Base-by-base conservation (phyloP, 768 basidiomycete genomes). In the Lactarius vividus region DNA sequence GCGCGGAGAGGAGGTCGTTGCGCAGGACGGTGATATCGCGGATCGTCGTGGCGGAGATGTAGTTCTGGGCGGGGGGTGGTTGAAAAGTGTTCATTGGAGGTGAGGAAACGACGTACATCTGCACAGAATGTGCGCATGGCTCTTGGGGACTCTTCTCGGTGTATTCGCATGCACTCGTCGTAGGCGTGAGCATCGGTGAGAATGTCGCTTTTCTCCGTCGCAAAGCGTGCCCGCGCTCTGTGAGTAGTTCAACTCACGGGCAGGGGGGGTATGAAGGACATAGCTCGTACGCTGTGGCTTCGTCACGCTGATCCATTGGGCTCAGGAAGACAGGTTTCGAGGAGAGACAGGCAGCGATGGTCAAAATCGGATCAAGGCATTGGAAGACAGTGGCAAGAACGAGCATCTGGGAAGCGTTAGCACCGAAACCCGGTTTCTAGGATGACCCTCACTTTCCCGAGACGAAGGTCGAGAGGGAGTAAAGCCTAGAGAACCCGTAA, bases 301-400 rank as follows among this genome's bases (percentile, higher is more conserved):
- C 92, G 18, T 96, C 90, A 5, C 93, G 83, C 73, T 88, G 89
- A 33, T 96, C 94, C 75, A 90, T 81, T 0, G 94, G 92, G 66
- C 77, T 91, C 15, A 86, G 70, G 76, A 97, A 98, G 57, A 98
- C 75, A 0, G 95, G 89, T 72, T 96, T 98, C 4, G 89, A 91
- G 2, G 94, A 96, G 40, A 98, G 77, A 65, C 85, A 81, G 20
- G 94, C 93, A 0, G 88, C 89, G 39, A 96, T 84, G 1, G 92
- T 94, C 35, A 96, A 79, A 15, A 92, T 81, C 2, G 93, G 92
- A 61, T 85, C 87, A 10, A 96, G 77, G 70, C 94, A 96, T 69
- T 84, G 84, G 78, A 98, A 95, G 55, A 96, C 83, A 6, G 88
- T 84, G 0, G 85, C 94, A 0, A 97, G 79, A 8, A 97, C 84